These are phyloP conservation scores for Diplosphaera chodatii DNA, from an alignment of 139 green algal genomes.

Conservation along the genomic window DNA sequence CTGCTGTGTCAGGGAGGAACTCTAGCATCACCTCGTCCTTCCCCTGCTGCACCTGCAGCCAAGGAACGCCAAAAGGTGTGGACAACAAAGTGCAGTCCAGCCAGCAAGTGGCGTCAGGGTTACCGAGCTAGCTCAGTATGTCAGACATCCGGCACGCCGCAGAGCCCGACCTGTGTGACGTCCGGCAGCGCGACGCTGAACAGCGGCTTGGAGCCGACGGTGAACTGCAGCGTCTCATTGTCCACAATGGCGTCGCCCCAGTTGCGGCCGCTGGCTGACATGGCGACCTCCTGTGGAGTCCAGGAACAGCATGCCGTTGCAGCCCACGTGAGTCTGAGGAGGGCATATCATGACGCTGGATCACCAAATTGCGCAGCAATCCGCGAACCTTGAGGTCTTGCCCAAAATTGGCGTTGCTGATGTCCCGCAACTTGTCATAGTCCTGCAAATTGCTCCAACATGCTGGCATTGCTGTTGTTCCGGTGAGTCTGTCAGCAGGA, in stretches of 20 bases:
- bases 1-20: slow-evolving; percentile 83
- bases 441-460: no score
- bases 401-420: slow-evolving; percentile 16
- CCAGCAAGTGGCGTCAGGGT: no score
- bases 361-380: not conserved
- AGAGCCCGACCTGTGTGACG: slow-evolving; percentile 58
- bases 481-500: no score
- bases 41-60: slow-evolving; percentile 33
- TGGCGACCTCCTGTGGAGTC: slow-evolving; percentile 32
- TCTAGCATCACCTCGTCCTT: slow-evolving; percentile 90
- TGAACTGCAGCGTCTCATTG: slow-evolving; percentile 67
- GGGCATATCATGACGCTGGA: no score
- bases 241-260: slow-evolving; percentile 65
- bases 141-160: no score
- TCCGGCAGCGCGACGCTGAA: slow-evolving; percentile 84
- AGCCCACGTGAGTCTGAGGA: no score
- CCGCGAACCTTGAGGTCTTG: slow-evolving; percentile 10
- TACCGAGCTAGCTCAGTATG: no score
- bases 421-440: slow-evolving; percentile 19
- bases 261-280: slow-evolving; percentile 46
- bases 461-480: no score
- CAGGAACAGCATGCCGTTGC: no score
- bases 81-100: slow-evolving; percentile 41
- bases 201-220: slow-evolving; percentile 55
- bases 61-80: slow-evolving; percentile 46